These are phyloP conservation scores for Kurtzmaniella quercitrusa DNA, from an alignment of 1,139 yeast species.

Conservation along the genomic window DNA sequence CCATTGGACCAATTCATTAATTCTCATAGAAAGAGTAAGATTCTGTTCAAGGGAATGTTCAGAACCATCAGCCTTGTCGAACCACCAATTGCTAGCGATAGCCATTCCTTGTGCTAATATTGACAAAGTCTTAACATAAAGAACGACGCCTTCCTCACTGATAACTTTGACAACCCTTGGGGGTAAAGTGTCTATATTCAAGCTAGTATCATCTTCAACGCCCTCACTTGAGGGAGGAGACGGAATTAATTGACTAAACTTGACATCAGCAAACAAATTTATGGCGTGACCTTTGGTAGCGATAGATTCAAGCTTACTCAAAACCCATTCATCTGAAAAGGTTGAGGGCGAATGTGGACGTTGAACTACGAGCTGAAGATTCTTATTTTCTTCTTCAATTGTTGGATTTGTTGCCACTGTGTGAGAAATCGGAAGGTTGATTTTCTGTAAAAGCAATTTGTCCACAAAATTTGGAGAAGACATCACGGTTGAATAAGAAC, in stretches of 20 bases:
- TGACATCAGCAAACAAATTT: conserved; percentile 84
- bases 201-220: conserved; percentile 36
- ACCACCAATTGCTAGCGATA: conserved; percentile 88
- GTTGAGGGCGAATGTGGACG: conserved; percentile 7
- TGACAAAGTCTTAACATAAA: conserved; percentile 80
- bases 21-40: conserved; percentile 37
- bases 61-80: conserved; percentile 30
- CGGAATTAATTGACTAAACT: conserved; percentile 79
- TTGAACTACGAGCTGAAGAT: conserved; percentile 1
- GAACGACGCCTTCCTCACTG: conserved; percentile 82
- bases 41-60: conserved; percentile 12
- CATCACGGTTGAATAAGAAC: conserved; percentile 18
- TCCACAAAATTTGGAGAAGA: conserved; percentile 35
- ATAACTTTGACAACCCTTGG: conserved; percentile 55
- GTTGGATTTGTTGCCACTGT: conserved; percentile 10
- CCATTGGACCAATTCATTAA: conserved; percentile 90
- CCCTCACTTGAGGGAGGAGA: conserved; percentile 59
- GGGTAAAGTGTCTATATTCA: conserved; percentile 46
- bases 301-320: conserved; percentile 59
- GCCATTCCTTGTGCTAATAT: conserved; percentile 83
- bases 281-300: conserved; percentile 92
- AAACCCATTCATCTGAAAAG: conserved; percentile 34
- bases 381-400: conserved; percentile 7
- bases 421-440: conserved; percentile 26
- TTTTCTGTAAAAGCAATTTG: conserved; percentile 29